These are phyloP conservation scores for Esteya vermicola DNA, from an alignment of 2,329 filamentous ascomycete genomes.

Conservation along the genomic window DNA sequence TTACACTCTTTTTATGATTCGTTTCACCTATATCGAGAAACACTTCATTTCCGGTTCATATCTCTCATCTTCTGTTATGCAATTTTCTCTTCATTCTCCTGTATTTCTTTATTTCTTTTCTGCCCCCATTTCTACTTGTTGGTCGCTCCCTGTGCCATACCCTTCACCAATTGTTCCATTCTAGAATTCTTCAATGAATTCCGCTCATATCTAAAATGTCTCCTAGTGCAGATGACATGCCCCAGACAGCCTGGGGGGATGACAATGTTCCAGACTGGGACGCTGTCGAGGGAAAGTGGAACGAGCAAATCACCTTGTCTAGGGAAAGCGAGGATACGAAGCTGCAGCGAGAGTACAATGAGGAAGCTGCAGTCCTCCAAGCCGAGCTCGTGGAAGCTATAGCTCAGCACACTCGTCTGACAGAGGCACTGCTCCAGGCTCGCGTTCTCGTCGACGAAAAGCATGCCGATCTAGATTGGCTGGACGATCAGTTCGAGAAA, in stretches of 20 bases:
- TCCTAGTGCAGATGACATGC: neutral
- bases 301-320: slow-evolving; percentile 8
- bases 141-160: neutral
- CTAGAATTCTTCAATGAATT: neutral
- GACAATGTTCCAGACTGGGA: slow-evolving; percentile 15
- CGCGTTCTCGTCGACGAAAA: slow-evolving; percentile 8
- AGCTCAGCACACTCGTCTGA: slow-evolving; percentile 21
- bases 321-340: slow-evolving; percentile 15
- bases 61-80: no score
- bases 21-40: no score
- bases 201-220: neutral
- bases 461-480: slow-evolving; percentile 6
- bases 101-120: neutral
- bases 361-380: slow-evolving; percentile 16
- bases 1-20: no score
- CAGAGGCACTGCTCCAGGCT: slow-evolving; percentile 22
- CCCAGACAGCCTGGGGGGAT: neutral
- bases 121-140: neutral
- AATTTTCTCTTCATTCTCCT: neutral
- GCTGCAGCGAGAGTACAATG: slow-evolving; percentile 18
- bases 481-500: slow-evolving; percentile 7
- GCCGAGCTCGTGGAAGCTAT: slow-evolving; percentile 20
- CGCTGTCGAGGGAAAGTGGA: slow-evolving; percentile 21
- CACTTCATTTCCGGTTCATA: no score
- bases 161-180: no score